A percentile compares a stretch with the other conserved stretches of the same genome.
Evolutionary conservation across 116 monocot species (phyloP).

Genomic region (Phalaenopsis hybrid): DNA sequence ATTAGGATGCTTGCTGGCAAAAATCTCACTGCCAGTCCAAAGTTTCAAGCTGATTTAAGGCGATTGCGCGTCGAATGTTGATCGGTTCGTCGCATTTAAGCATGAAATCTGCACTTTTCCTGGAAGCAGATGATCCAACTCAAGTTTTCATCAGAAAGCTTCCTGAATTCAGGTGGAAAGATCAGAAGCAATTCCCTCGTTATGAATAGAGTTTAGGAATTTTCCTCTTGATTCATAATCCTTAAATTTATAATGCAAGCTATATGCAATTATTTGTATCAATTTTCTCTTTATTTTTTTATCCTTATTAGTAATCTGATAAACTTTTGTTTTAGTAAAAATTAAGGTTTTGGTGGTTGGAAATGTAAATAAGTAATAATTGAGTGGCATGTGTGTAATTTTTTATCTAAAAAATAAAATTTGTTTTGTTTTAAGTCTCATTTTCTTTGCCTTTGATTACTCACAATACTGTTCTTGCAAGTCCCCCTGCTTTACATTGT

Average conservation of each 20-base stretch:
- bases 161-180: neutral
- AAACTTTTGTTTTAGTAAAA: too few species aligned
- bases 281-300: neutral
- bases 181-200: neutral
- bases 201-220: neutral
- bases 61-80: slow-evolving; percentile 51
- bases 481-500: too few species aligned
- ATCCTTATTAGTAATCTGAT: neutral
- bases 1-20: slow-evolving; percentile 66
- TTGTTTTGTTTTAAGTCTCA: too few species aligned
- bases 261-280: neutral
- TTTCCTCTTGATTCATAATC: neutral
- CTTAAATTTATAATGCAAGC: neutral
- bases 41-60: slow-evolving; percentile 63
- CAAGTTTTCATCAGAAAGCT: neutral
- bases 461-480: too few species aligned
- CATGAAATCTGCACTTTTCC: slow-evolving; percentile 8
- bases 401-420: too few species aligned
- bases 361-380: too few species aligned
- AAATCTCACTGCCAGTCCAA: slow-evolving; percentile 61
- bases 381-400: too few species aligned
- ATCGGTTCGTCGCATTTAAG: neutral
- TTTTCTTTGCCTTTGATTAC: too few species aligned
- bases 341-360: too few species aligned
- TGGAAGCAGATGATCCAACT: neutral